Evolutionary conservation across 2,329 filamentous ascomycete genomes (phyloP).

Genomic region (Exophiala viscosa): DNA sequence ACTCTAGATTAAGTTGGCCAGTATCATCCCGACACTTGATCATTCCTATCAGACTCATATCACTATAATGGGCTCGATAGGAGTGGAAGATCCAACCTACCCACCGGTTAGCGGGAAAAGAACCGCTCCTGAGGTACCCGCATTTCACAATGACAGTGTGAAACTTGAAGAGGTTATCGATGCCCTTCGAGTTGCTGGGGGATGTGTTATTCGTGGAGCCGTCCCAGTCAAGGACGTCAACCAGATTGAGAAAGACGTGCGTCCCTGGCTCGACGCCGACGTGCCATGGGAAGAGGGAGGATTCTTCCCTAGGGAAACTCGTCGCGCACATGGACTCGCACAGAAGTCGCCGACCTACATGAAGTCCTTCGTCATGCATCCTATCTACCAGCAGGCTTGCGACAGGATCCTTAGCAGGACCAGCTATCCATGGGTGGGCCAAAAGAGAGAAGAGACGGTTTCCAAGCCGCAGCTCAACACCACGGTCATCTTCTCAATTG

Average conservation of each 20-base stretch:
- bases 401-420: slow-evolving; percentile 6
- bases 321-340: slow-evolving; percentile 26
- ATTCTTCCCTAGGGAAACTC: slow-evolving; percentile 28
- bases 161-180: no score
- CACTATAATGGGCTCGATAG: no score
- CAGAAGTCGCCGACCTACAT: slow-evolving; percentile 24
- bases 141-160: no score
- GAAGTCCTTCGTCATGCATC: slow-evolving; percentile 16
- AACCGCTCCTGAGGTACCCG: no score
- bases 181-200: neutral
- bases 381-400: slow-evolving; percentile 22
- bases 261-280: neutral
- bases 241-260: neutral
- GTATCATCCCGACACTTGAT: no score
- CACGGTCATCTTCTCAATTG: slow-evolving; percentile 31
- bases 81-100: no score
- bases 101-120: no score
- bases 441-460: neutral
- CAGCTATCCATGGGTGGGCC: slow-evolving; percentile 16
- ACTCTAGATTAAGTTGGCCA: no score
- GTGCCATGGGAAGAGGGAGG: slow-evolving; percentile 1
- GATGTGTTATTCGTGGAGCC: neutral
- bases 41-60: no score
- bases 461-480: slow-evolving; percentile 30
- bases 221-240: neutral